A percentile compares a stretch with the other conserved stretches of the same genome.
These are phyloP conservation scores for Moniliella sp. DNA, from an alignment of 1,284 basidiomycete species.

Conservation along the genomic window DNA sequence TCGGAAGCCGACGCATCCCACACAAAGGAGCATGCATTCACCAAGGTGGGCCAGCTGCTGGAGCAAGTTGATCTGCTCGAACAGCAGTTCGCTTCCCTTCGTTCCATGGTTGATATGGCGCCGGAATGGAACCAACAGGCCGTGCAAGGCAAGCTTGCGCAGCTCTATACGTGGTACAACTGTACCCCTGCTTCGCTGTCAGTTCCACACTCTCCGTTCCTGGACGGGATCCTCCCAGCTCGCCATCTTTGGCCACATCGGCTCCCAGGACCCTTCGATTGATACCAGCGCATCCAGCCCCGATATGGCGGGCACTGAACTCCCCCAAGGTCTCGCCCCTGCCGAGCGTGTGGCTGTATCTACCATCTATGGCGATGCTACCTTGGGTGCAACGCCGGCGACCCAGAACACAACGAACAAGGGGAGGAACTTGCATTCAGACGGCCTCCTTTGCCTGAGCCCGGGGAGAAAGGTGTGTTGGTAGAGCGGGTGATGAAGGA, in stretches of 20 bases:
- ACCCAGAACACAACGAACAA: slow-evolving; percentile 8
- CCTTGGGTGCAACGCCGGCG: no score
- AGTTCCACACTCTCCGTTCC: slow-evolving; percentile 18
- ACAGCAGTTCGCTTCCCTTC: slow-evolving; percentile 23
- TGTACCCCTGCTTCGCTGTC: slow-evolving; percentile 14
- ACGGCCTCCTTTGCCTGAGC: no score
- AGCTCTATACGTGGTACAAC: slow-evolving; percentile 30
- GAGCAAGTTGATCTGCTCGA: slow-evolving; percentile 19
- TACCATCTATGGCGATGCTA: no score
- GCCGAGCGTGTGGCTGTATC: no score
- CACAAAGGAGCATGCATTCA: no score
- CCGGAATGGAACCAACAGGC: slow-evolving; percentile 14
- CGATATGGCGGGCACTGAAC: no score
- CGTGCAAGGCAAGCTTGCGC: slow-evolving; percentile 21
- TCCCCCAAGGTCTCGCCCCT: no score
- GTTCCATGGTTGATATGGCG: no score
- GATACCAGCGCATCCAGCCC: slow-evolving; percentile 16
- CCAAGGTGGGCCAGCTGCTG: slow-evolving; percentile 15
- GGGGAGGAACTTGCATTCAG: slow-evolving; percentile 44
- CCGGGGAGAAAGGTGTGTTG: no score
- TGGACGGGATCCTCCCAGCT: slow-evolving; percentile 32
- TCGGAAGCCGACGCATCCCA: no score
- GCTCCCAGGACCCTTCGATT: no score
- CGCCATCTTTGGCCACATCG: no score
- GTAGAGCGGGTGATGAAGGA: slow-evolving; percentile 87